Evolutionary conservation across 1,284 basidiomycete genomes (phyloP).

Genomic region (Volvariella surrecta): DNA sequence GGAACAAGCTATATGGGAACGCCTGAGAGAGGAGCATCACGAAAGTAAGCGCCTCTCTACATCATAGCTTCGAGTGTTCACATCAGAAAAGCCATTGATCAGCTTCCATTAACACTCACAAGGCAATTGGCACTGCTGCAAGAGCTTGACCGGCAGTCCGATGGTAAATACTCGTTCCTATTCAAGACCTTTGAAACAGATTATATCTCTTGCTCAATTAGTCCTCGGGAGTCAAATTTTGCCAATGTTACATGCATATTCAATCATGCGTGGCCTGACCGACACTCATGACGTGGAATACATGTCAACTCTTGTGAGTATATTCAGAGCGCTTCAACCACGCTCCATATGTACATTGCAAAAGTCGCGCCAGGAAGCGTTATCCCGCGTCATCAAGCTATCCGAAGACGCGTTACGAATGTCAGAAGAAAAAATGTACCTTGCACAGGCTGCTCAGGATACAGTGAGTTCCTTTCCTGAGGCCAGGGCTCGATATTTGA

Average conservation of each 20-base stretch:
- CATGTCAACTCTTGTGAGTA: constrained; percentile 3
- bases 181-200: background rate
- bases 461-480: constrained; percentile 34
- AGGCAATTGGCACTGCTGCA: constrained; percentile 71
- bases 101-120: constrained; percentile 78
- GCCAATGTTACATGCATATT: constrained; percentile 33
- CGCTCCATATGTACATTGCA: no score
- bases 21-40: constrained; percentile 71
- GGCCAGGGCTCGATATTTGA: constrained; percentile 4
- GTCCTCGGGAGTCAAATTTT: constrained; percentile 31
- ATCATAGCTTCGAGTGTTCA: background rate
- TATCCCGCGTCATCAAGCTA: constrained; percentile 49
- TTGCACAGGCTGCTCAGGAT: constrained; percentile 60
- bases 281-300: constrained; percentile 6
- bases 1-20: constrained; percentile 65
- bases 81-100: constrained; percentile 64
- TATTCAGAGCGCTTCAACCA: no score
- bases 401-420: constrained; percentile 53
- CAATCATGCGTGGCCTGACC: constrained; percentile 23
- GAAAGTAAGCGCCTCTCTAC: constrained; percentile 41
- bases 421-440: constrained; percentile 66
- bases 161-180: constrained; percentile 35
- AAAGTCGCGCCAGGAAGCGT: constrained; percentile 28
- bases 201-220: constrained; percentile 16
- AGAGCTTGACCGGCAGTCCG: constrained; percentile 75